Conservation (phyloP, 768 basidiomycete species). For the Pholiota molesta region DNA sequence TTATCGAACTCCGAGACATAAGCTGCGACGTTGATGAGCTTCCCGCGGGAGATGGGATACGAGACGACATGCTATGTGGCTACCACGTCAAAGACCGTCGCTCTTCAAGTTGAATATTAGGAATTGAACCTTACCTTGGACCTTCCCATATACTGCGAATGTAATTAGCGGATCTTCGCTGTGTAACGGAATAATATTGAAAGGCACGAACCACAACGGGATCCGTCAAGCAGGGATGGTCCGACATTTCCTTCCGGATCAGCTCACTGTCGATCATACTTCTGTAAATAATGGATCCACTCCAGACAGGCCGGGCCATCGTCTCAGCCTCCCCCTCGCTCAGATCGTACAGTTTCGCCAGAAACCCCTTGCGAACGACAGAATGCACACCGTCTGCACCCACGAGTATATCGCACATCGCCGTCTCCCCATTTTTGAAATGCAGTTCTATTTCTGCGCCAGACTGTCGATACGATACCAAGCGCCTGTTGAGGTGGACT, state of each 20-base stretch:
- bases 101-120: background rate
- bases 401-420: conserved; percentile 53
- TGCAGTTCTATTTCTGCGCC: conserved; percentile 26
- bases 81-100: no score
- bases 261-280: conserved; percentile 30
- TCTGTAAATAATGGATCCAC: conserved; percentile 42
- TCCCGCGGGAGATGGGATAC: conserved; percentile 54
- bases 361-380: conserved; percentile 29
- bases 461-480: conserved; percentile 41
- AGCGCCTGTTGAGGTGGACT: conserved; percentile 43
- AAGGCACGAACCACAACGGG: conserved; percentile 9
- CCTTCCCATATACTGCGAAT: conserved; percentile 30
- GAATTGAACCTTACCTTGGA: conserved; percentile 3
- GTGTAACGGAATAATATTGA: background rate
- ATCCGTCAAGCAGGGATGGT: conserved; percentile 27
- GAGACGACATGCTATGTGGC: conserved; percentile 46
- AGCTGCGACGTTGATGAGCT: conserved; percentile 52
- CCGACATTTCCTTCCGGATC: conserved; percentile 24
- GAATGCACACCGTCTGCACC: conserved; percentile 43
- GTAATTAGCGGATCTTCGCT: no score
- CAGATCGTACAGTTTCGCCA: conserved; percentile 14
- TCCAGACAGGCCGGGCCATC: conserved; percentile 36
- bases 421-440: conserved; percentile 51
- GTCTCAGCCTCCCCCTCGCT: conserved; percentile 19
- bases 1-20: conserved; percentile 30